These are phyloP conservation scores for Diplodia mutila DNA, from an alignment of 2,329 filamentous ascomycete species.

Conservation along the genomic window DNA sequence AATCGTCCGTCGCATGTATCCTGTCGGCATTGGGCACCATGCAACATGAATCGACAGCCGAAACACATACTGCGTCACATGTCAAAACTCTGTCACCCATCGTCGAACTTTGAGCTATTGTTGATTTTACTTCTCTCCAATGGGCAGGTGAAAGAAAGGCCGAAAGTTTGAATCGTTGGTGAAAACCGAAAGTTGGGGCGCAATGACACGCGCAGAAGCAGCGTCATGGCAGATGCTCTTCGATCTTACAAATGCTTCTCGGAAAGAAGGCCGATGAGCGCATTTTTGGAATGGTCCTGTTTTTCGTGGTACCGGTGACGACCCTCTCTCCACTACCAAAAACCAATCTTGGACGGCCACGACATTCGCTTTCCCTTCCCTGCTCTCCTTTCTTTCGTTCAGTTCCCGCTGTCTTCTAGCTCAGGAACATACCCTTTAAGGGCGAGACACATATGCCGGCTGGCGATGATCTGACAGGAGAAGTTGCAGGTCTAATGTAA, in stretches of 20 bases:
- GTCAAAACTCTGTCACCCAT: background rate
- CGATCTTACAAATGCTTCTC: too few species aligned
- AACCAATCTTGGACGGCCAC: background rate
- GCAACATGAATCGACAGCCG: background rate
- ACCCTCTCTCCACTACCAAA: background rate
- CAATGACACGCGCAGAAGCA: too few species aligned
- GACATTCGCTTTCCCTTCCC: background rate
- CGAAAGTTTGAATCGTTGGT: too few species aligned
- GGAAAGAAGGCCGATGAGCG: too few species aligned
- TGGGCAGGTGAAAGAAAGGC: too few species aligned
- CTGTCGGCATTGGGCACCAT: background rate
- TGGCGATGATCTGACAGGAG: background rate
- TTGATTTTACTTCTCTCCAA: background rate
- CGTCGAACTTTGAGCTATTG: background rate
- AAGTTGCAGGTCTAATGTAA: background rate
- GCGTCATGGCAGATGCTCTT: too few species aligned
- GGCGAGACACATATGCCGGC: background rate
- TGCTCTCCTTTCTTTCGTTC: background rate
- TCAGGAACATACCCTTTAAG: background rate
- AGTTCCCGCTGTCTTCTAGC: background rate
- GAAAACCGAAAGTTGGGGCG: too few species aligned
- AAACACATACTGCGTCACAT: background rate
- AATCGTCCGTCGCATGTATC: background rate
- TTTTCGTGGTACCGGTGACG: too few species aligned
- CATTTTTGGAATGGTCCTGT: too few species aligned